Base-by-base conservation (phyloP, 192 early-diverging fungal species). In the Gamsiella multidivaricata region DNA sequence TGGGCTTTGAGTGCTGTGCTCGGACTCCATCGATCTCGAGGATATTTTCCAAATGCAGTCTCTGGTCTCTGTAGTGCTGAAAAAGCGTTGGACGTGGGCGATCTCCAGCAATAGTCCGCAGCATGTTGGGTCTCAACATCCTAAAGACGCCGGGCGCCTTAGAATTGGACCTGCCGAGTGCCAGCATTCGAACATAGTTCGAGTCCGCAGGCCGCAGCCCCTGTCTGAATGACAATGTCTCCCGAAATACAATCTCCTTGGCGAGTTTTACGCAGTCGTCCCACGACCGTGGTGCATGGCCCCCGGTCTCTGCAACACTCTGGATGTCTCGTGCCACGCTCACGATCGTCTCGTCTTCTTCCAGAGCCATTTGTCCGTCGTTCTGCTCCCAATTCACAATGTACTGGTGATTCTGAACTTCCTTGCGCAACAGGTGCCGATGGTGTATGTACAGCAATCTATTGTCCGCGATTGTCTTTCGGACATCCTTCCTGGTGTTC, bases 401-500 rank as follows among this genome's bases (percentile, higher is more conserved):
- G 7, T 41, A 7, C 20, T 36, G n/a, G 51, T 22, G 22, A 36
- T 33, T 33, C 37, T 25, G 15, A 36, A 42, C 33, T 71, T 47
- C 20, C 45, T 61, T 28, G 52, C 63, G 57, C 33, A 50, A n/a
- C 28, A 56, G n/a, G 34, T 62, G 60, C 9, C 69, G 59, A 14
- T 56, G 20, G 29, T 57, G 54, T n/a, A 63, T n/a, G 22, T 53
- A 45, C 4, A 43, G 54, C 23, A 71, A 26, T 20, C 61, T 20
- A 4, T 71, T 56, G 41, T 74, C 71, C 11, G 18, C 25, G 3
- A 61, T 42, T 15, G 63, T 28, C 29, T 66, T 42, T 17, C 32
- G 54, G 3, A 54, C 55, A 33, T 61, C 42, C 18, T 60, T 32
- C 20, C 63, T 29, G 1, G 71, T 56, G 17, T 60, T 65, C n/a